These are phyloP conservation scores for Populus deltoides DNA, from an alignment of 345 rosid genomes.

Conservation along the genomic window DNA sequence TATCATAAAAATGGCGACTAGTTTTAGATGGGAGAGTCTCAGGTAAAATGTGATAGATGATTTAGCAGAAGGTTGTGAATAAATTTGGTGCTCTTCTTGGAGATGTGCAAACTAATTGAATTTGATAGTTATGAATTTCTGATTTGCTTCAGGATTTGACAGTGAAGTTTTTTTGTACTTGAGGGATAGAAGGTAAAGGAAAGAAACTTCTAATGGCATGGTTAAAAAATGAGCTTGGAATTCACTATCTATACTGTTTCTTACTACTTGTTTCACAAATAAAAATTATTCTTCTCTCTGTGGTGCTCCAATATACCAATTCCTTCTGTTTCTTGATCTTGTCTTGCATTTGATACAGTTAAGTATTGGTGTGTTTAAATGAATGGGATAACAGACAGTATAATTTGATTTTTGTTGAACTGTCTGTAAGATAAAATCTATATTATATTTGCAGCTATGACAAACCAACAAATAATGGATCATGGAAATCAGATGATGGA, in stretches of 20 bases:
- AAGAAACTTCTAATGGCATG: not conserved
- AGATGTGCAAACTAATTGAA: not conserved
- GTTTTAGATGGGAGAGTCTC: not conserved
- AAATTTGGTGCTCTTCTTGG: not conserved
- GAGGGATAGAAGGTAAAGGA: not conserved
- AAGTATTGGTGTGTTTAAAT: too few species aligned
- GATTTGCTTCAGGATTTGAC: not conserved
- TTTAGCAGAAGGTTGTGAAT: not conserved
- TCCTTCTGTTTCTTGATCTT: not conserved
- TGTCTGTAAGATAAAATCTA: conserved; percentile 14
- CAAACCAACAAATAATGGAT: conserved; percentile 73
- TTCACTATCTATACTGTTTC: not conserved
- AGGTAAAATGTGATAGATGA: not conserved
- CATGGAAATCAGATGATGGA: conserved; percentile 79
- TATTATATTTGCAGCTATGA: conserved; percentile 59
- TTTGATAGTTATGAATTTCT: not conserved
- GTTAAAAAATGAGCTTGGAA: not conserved
- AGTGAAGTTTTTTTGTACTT: not conserved
- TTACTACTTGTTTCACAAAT: not conserved
- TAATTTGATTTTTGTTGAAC: not conserved
- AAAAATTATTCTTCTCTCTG: not conserved
- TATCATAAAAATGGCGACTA: not conserved
- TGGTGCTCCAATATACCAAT: not conserved
- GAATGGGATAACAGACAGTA: not conserved
- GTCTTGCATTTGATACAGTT: not conserved